A percentile compares a stretch with the other conserved stretches of the same genome.
phyloP scores from a whole-genome alignment of 257 asterid genomes.

The Primulina tabacum region DNA sequence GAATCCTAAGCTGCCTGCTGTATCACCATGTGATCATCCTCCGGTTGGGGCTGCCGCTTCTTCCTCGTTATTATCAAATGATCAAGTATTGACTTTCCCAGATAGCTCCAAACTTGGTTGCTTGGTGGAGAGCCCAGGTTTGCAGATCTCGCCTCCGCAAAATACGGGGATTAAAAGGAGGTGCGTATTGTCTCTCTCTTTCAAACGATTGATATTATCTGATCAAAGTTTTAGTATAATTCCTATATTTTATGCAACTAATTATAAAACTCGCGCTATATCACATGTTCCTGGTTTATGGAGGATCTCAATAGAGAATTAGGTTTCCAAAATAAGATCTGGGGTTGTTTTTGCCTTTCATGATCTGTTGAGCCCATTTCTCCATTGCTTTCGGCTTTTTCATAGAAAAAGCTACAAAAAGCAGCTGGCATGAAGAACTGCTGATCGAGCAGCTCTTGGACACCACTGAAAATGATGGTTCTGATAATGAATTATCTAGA shows the following conservation, averaged over 20 bases:
- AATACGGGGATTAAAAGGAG: slow-evolving; percentile 84
- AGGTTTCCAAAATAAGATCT: not conserved
- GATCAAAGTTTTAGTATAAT: not conserved
- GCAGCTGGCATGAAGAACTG: not conserved
- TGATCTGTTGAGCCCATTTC: slow-evolving; percentile 27
- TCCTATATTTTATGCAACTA: slow-evolving; percentile 21
- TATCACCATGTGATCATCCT: slow-evolving; percentile 27
- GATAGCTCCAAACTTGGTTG: slow-evolving; percentile 29
- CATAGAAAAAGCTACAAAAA: not conserved
- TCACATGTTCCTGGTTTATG: slow-evolving; percentile 29
- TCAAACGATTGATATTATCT: not conserved
- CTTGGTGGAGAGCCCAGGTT: slow-evolving; percentile 36
- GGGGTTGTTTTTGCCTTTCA: not conserved
- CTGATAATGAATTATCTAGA: not conserved
- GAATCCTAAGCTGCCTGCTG: slow-evolving; percentile 23
- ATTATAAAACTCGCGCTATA: not conserved
- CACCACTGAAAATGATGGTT: not conserved
- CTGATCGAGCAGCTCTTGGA: slow-evolving; percentile 2
- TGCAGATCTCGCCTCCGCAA: slow-evolving; percentile 95
- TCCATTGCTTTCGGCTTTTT: slow-evolving; percentile 35
- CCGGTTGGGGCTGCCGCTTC: slow-evolving; percentile 22
- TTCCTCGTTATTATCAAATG: slow-evolving; percentile 27
- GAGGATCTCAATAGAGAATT: slow-evolving; percentile 34
- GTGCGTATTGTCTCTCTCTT: slow-evolving; percentile 29
- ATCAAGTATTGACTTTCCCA: slow-evolving; percentile 25